Percentiles rank a stretch among this genome's conserved stretches.
Conservation (phyloP, 2,329 filamentous ascomycete species). For the Dothistroma pini region DNA sequence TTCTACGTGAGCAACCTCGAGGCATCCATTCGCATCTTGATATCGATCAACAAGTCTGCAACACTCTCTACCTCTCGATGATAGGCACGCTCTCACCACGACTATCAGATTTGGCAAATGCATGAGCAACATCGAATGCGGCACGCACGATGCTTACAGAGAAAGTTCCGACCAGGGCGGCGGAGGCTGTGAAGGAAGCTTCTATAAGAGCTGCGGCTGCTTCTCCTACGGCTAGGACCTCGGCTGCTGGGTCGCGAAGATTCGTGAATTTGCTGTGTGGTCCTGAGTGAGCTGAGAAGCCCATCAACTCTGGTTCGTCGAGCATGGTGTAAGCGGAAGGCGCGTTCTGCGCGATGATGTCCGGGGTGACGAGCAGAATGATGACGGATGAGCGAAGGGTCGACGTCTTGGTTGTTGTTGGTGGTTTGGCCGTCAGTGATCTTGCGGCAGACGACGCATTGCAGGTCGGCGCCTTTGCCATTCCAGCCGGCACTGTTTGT, state of each 20-base stretch:
- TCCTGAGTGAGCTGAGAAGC: constrained; percentile 49
- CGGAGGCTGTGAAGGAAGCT: constrained; percentile 44
- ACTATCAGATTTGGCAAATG: constrained; percentile 48
- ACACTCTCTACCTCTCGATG: constrained; percentile 49
- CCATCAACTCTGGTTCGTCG: constrained; percentile 44
- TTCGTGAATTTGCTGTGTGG: constrained; percentile 79
- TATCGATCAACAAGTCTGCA: constrained; percentile 51
- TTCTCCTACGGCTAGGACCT: constrained; percentile 56
- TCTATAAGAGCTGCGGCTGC: constrained; percentile 44
- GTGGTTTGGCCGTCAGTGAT: constrained; percentile 8
- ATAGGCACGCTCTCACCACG: constrained; percentile 46
- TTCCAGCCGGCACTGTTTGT: constrained; percentile 56
- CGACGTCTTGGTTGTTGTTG: constrained; percentile 13
- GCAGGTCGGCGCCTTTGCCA: constrained; percentile 49
- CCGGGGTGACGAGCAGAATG: constrained; percentile 50
- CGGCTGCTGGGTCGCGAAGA: constrained; percentile 76
- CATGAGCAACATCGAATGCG: constrained; percentile 51
- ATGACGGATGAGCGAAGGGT: constrained; percentile 41
- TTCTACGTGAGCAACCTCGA: constrained; percentile 52
- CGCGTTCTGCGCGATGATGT: constrained; percentile 46
- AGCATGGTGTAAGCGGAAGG: constrained; percentile 46
- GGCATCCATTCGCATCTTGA: constrained; percentile 53
- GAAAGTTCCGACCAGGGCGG: constrained; percentile 54
- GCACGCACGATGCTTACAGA: constrained; percentile 52
- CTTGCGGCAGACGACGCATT: constrained; percentile 52